Conservation (phyloP, 768 basidiomycete species). For the Tulasnella calospora region DNA sequence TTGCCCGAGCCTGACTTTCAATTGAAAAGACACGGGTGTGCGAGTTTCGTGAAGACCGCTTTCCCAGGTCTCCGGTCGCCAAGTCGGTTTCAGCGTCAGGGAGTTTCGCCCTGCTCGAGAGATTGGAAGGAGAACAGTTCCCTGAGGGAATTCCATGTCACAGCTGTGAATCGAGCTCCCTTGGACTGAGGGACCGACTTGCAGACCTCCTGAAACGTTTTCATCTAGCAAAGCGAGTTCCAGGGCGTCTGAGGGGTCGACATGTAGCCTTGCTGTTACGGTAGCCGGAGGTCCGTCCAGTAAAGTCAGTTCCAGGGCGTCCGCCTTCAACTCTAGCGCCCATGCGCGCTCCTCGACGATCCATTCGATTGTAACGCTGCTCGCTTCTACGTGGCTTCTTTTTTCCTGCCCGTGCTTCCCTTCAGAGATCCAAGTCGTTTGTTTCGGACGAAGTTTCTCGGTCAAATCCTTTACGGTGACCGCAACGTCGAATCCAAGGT, state of each 20-base stretch:
- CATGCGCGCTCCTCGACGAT: constrained; percentile 10
- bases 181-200: neutral
- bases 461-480: neutral
- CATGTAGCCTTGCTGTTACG: neutral
- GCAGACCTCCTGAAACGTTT: neutral
- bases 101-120: constrained; percentile 1
- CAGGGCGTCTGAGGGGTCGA: neutral
- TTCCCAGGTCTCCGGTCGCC: neutral
- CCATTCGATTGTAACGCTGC: neutral
- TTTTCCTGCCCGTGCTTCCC: neutral
- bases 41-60: neutral
- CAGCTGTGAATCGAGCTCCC: neutral
- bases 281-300: neutral
- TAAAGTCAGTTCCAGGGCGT: neutral
- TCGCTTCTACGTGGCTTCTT: neutral
- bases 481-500: neutral
- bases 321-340: neutral
- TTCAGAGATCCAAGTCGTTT: neutral
- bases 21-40: neutral
- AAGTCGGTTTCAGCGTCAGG: neutral
- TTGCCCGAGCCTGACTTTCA: neutral
- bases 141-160: neutral
- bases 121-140: neutral
- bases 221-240: neutral
- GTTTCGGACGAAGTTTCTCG: neutral